phyloP scores from a whole-genome alignment of 805 yeast species.

The Metschnikowia matae region DNA sequence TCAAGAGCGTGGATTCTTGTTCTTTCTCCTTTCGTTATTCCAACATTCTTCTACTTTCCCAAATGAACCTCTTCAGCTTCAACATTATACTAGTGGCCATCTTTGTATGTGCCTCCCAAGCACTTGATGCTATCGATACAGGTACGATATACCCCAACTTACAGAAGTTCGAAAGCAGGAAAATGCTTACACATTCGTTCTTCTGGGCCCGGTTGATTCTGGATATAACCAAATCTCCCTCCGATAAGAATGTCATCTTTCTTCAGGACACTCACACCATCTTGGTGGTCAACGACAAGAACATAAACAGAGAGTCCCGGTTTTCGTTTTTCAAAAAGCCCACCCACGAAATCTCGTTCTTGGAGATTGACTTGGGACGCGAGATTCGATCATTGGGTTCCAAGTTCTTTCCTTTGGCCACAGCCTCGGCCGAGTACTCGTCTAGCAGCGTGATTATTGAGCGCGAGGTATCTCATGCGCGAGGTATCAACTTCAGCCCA shows the following conservation, averaged over 20 bases:
- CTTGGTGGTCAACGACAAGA: conserved; percentile 6
- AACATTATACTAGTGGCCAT: background rate
- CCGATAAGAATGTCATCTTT: conserved; percentile 6
- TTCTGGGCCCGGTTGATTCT: conserved; percentile 11
- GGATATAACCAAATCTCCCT: background rate
- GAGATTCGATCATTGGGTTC: conserved; percentile 9
- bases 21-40: background rate
- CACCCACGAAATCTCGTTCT: background rate
- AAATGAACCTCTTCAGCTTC: background rate
- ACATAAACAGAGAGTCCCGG: conserved; percentile 2
- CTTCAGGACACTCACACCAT: conserved; percentile 12
- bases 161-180: conserved; percentile 5
- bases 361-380: conserved; percentile 13
- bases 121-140: background rate
- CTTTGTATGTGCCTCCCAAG: background rate
- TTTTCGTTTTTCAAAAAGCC: background rate
- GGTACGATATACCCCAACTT: conserved; percentile 7
- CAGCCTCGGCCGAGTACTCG: conserved; percentile 13
- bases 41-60: background rate
- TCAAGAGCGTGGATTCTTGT: no score
- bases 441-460: conserved; percentile 8
- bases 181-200: conserved; percentile 8
- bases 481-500: conserved; percentile 5
- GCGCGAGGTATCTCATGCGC: conserved; percentile 8
- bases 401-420: conserved; percentile 11